Conservation (phyloP, 1,284 basidiomycete genomes). For the Pseudozyma hubeiensis region DNA sequence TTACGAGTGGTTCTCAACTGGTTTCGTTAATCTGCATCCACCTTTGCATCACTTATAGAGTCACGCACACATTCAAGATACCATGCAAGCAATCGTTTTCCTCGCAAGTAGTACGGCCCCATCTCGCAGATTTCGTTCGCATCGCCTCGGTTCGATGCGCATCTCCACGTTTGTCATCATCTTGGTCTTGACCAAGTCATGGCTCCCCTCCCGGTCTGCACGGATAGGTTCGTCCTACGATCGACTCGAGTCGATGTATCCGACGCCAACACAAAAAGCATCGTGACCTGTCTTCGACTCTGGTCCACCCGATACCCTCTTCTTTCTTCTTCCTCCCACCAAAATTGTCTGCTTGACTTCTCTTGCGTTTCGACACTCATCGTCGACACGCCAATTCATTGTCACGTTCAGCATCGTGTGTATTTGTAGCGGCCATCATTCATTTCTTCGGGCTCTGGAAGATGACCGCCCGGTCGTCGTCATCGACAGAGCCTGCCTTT, state of each 20-base stretch:
- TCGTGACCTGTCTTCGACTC: slow-evolving; percentile 28
- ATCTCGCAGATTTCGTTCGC: slow-evolving; percentile 33
- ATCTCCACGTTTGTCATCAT: slow-evolving; percentile 1
- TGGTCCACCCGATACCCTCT: slow-evolving; percentile 31
- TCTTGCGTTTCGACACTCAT: not conserved
- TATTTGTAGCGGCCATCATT: slow-evolving; percentile 37
- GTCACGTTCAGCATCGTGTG: slow-evolving; percentile 37
- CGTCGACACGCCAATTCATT: slow-evolving; percentile 10
- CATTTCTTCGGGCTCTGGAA: not conserved
- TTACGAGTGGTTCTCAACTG: slow-evolving; percentile 43
- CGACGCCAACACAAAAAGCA: slow-evolving; percentile 20
- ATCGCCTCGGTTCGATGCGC: slow-evolving; percentile 22
- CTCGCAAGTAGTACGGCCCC: slow-evolving; percentile 40
- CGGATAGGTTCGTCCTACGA: slow-evolving; percentile 36
- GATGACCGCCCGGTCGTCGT: not conserved
- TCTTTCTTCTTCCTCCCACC: slow-evolving; percentile 2
- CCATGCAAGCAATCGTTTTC: slow-evolving; percentile 45
- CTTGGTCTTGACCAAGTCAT: slow-evolving; percentile 6
- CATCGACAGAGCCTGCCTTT: not conserved
- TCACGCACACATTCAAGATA: slow-evolving; percentile 42
- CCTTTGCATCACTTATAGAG: slow-evolving; percentile 49
- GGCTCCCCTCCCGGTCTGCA: slow-evolving; percentile 27
- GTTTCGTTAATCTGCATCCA: slow-evolving; percentile 49
- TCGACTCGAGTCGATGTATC: slow-evolving; percentile 23
- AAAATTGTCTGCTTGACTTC: slow-evolving; percentile 38